Percentiles rank a stretch among this genome's conserved stretches.
These are phyloP conservation scores for Macroventuria anomochaeta DNA, from an alignment of 2,329 filamentous ascomycete genomes.

Conservation along the genomic window DNA sequence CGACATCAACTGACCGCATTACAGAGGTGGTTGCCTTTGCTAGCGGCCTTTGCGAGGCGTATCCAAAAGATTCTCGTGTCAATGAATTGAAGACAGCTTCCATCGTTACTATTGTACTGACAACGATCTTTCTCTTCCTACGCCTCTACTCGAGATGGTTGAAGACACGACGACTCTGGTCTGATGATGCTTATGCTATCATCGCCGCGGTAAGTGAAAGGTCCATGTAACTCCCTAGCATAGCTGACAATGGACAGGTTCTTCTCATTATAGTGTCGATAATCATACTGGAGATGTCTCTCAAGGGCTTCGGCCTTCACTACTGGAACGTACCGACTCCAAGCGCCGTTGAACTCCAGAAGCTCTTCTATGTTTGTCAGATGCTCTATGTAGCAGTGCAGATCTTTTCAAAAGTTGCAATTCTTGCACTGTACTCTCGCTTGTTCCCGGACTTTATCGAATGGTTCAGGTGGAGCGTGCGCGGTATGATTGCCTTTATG, in stretches of 20 bases:
- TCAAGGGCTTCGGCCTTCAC: constrained; percentile 23
- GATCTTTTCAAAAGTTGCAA: constrained; percentile 23
- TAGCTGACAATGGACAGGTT: constrained; percentile 2
- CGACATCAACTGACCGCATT: background rate
- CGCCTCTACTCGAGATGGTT: constrained; percentile 25
- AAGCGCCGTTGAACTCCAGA: constrained; percentile 19
- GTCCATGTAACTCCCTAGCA: background rate
- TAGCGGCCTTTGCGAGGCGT: constrained; percentile 16
- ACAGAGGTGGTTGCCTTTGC: constrained; percentile 16
- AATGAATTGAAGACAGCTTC: constrained; percentile 16
- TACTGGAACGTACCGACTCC: constrained; percentile 20
- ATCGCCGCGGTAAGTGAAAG: constrained; percentile 16
- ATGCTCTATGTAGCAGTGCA: constrained; percentile 25
- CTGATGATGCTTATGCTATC: constrained; percentile 23
- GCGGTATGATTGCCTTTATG: constrained; percentile 24
- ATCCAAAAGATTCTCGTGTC: constrained; percentile 19
- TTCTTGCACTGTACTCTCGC: constrained; percentile 20
- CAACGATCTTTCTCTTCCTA: constrained; percentile 13
- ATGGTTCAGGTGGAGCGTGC: constrained; percentile 23
- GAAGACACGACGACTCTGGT: constrained; percentile 16
- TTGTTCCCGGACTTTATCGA: constrained; percentile 17
- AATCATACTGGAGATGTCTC: constrained; percentile 24
- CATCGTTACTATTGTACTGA: constrained; percentile 17
- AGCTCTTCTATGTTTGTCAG: constrained; percentile 25
- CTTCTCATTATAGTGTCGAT: constrained; percentile 18